Base-by-base conservation (phyloP, 1,284 basidiomycete genomes). In the Sanghuangporus baumii region DNA sequence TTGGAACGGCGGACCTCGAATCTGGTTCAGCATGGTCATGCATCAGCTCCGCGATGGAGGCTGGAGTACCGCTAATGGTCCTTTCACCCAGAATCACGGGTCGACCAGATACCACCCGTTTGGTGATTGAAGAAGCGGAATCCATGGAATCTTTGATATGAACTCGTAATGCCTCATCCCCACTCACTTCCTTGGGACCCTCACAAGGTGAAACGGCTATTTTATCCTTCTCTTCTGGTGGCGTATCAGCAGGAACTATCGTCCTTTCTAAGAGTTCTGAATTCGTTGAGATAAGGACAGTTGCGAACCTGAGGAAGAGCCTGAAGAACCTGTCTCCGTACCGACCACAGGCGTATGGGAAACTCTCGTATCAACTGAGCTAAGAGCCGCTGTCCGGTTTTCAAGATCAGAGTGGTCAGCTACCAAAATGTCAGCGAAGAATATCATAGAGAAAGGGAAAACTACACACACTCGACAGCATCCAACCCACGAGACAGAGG, bases 21-120 rank as follows among this genome's bases (percentile, higher is more conserved):
- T 3, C 20, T 8, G 47, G 18, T 12, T 31, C 46, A n/a, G n/a
- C 26, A 51, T 40, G 54, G 34, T 46, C 43, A 34, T 66, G 58
- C 62, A 64, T 57, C 11, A 66, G 31, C 40, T 61, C 55, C 14
- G 58, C 65, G 20, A 66, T 66, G 14, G 65, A 57, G 1, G 23
- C 20, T 18, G 18, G 38, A 31, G 38, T 36, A 18, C 52, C 38
- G 34, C 26, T 50, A 16, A 66, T 47, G 23, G 61, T 59, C 14
- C 61, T 43, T 41, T 68, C 66, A 16, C 67, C 67, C 7, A 66
- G 47, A 31, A 67, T 23, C 26, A 67, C 57, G 5, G 61, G 59
- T 5, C 55, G 54, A 34, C 52, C 61, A 8, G 34, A 14, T 18
- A 55, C 18, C 6, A 2, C 31, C 14, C 50, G 56, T 36, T 65